phyloP scores from a whole-genome alignment of 352 stramenopile genomes.

The Phytophthora pini region DNA sequence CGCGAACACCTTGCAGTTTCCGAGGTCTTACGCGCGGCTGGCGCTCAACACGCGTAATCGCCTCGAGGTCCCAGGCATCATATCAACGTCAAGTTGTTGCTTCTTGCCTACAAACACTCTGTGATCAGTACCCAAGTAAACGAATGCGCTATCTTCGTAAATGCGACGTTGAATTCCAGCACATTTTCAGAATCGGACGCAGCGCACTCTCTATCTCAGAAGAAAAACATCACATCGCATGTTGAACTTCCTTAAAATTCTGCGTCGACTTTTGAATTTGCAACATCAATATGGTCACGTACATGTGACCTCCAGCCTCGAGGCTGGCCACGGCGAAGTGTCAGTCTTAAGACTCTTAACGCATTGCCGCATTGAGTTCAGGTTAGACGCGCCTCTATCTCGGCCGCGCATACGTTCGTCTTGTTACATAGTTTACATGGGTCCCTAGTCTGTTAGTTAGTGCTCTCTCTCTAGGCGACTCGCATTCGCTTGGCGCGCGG shows the following conservation, averaged over 20 bases:
- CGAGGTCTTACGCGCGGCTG: constrained; percentile 12
- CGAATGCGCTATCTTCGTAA: background rate
- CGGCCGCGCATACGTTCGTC: constrained; percentile 18
- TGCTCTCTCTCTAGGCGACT: constrained; percentile 25
- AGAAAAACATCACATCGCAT: no score
- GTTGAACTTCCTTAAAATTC: no score
- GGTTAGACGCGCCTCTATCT: constrained; percentile 9
- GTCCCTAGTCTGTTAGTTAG: constrained; percentile 33
- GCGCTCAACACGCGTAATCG: constrained; percentile 31
- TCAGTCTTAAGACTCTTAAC: background rate
- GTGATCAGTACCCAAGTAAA: background rate
- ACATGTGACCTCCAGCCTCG: background rate
- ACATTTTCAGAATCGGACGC: no score
- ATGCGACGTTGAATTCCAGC: no score
- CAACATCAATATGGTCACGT: background rate
- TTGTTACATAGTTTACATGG: constrained; percentile 43
- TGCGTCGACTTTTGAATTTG: background rate
- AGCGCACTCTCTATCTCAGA: no score
- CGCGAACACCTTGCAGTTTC: constrained; percentile 33
- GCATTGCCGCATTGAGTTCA: background rate
- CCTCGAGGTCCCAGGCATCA: constrained; percentile 6
- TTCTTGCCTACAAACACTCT: no score
- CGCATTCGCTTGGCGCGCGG: constrained; percentile 38
- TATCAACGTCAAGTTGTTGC: constrained; percentile 18
- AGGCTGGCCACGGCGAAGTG: background rate